Evolutionary conservation across 2,329 filamentous ascomycete genomes (phyloP), one percentile per base, ranked within the genome.

Genomic region (Monilinia fructicola): DNA sequence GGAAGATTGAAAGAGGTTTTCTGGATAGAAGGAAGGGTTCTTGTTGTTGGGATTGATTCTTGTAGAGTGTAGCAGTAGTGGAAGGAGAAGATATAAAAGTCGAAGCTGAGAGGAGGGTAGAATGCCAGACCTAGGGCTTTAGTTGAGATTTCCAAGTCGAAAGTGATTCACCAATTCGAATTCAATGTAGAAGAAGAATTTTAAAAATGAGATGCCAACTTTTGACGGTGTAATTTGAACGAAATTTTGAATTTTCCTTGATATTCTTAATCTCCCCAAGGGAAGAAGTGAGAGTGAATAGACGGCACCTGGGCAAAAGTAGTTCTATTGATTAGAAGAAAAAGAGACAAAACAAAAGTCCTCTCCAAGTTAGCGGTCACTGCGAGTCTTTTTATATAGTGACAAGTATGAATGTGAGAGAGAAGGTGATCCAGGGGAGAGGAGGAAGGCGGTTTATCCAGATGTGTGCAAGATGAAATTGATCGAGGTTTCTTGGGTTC

Each of bases 321-420:
- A 31, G 16, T 35, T 18, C 23, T 35, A 35, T 35, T 35, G 9
- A 2, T 40, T 12, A 14, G 12, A 40, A 40, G 9, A 14, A 40
- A 61, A 61, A 38, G 16, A 53, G 21, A 14, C 4, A 21, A 31
- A 35, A 53, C 35, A 62, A 42, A 53, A 42, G 23, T 54, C 46
- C 48, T 54, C 44, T 62, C 59, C 59, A 62, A 54, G 54, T 1
- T 54, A 18, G 59, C 48, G 59, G 59, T 62, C 48, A 62, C 59
- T 4, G 38, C 14, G 16, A 42, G 14, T 12, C 48, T 16, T 54
- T 28, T 54, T 54, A 62, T 62, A 62, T 54, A 62, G 23, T 54
- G 59, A 53, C 11, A 42, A 42, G 21, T 62, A 62, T n/a, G 40
- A 18, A 16, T 16, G 4, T 16, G 12, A 18, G 23, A 62, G 59